These are phyloP conservation scores for Colletotrichum viniferum DNA, from an alignment of 2,329 filamentous ascomycete species.

Conservation along the genomic window DNA sequence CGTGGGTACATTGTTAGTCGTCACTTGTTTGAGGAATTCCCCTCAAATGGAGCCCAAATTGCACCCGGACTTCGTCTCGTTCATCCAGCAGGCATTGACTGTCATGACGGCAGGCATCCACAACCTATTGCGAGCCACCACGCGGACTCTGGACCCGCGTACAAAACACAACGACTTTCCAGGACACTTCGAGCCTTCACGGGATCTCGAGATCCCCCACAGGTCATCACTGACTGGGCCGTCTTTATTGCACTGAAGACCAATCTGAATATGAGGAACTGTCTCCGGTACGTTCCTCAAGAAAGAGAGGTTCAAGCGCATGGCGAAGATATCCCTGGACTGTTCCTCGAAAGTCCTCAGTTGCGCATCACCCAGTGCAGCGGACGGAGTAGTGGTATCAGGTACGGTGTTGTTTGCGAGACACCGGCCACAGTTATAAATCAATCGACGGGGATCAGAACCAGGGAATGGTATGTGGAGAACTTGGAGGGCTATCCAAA, in stretches of 20 bases:
- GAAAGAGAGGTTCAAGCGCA: too few species aligned
- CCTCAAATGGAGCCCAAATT: too few species aligned
- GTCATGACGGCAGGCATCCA: not conserved
- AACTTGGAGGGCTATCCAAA: not conserved
- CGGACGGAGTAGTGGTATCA: not conserved
- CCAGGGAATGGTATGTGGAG: not conserved
- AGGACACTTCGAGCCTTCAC: not conserved
- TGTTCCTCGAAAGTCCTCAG: not conserved
- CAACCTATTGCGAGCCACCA: not conserved
- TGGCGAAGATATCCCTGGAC: not conserved
- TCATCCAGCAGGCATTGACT: not conserved
- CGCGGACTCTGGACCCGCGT: not conserved
- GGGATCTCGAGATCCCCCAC: rapidly evolving
- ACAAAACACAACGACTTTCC: not conserved
- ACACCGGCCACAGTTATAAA: not conserved
- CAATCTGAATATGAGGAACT: not conserved
- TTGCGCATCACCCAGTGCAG: not conserved
- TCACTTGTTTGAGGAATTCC: too few species aligned
- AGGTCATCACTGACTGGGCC: not conserved
- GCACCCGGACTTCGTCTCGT: not conserved
- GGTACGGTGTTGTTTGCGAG: not conserved
- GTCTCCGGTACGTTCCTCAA: too few species aligned
- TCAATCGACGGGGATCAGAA: not conserved
- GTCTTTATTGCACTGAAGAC: not conserved
- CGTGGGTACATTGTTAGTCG: not conserved